phyloP scores from a whole-genome alignment of 2,329 filamentous ascomycete genomes.

The Dactylellina parvicollis region DNA sequence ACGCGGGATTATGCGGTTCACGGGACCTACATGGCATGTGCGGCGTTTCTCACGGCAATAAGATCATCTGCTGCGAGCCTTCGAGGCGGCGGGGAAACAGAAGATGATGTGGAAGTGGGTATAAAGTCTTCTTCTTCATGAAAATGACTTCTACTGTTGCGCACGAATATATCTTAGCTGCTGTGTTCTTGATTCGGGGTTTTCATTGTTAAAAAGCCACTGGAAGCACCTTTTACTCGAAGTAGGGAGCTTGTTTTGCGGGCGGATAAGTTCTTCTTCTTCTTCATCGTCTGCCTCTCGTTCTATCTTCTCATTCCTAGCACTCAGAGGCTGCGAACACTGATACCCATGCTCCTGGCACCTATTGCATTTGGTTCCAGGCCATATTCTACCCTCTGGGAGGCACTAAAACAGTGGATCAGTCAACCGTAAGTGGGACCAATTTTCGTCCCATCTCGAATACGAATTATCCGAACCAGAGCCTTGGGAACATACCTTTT shows the following conservation, averaged over 20 bases:
- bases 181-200: conserved; percentile 5
- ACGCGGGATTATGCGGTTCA: conserved; percentile 43
- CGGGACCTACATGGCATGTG: conserved; percentile 47
- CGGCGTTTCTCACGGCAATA: conserved; percentile 39
- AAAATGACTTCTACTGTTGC: conserved; percentile 42
- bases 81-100: conserved; percentile 31
- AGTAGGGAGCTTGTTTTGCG: conserved; percentile 13
- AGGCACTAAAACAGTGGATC: conserved; percentile 46
- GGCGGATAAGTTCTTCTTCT: conserved; percentile 44
- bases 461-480: conserved; percentile 21
- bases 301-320: conserved; percentile 54
- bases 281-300: conserved; percentile 52
- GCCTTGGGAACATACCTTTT: conserved; percentile 44
- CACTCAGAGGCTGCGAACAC: conserved; percentile 53
- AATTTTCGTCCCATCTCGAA: conserved; percentile 23
- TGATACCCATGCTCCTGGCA: conserved; percentile 54
- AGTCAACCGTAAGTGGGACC: conserved; percentile 17
- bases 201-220: conserved; percentile 21
- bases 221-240: conserved; percentile 48
- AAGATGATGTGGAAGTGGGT: conserved; percentile 30
- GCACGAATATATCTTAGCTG: conserved; percentile 29
- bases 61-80: conserved; percentile 23
- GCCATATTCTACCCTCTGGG: conserved; percentile 51
- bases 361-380: conserved; percentile 52
- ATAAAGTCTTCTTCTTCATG: conserved; percentile 50